Conservation (phyloP, 2,329 filamentous ascomycete genomes). For the Neonectria punicea region DNA sequence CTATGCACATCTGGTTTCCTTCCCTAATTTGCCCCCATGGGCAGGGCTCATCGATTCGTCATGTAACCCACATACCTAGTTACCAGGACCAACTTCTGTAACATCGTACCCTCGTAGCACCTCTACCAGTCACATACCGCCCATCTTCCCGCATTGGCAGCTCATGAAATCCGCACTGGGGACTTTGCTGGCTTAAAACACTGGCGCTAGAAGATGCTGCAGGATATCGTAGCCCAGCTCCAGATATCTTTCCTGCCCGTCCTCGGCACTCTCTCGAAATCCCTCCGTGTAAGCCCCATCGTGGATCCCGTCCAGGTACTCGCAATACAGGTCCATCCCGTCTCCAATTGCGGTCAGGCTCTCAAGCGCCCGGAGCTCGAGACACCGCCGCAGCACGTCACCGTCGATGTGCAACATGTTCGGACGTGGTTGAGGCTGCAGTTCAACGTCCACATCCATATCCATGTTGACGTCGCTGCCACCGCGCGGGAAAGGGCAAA, state of each 20-base stretch:
- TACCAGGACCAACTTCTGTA: too few species aligned
- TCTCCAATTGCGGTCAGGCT: constrained; percentile 49
- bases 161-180: background rate
- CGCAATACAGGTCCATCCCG: constrained; percentile 54
- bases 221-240: constrained; percentile 64
- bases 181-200: constrained; percentile 49
- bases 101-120: too few species aligned
- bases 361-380: constrained; percentile 59
- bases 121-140: too few species aligned
- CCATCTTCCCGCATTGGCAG: background rate
- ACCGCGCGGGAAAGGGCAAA: constrained; percentile 59
- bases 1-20: background rate
- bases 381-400: constrained; percentile 68
- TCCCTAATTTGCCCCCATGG: too few species aligned
- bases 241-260: constrained; percentile 51
- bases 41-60: too few species aligned
- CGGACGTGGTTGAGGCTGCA: constrained; percentile 51
- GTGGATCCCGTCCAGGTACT: constrained; percentile 63
- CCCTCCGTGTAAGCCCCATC: constrained; percentile 52
- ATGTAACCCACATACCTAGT: too few species aligned
- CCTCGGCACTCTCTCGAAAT: constrained; percentile 42
- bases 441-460: constrained; percentile 33
- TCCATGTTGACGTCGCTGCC: constrained; percentile 18
- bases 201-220: constrained; percentile 62
- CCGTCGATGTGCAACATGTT: constrained; percentile 74